Conservation (phyloP, 2,329 filamentous ascomycete genomes). For the Chaetomium sp. region DNA sequence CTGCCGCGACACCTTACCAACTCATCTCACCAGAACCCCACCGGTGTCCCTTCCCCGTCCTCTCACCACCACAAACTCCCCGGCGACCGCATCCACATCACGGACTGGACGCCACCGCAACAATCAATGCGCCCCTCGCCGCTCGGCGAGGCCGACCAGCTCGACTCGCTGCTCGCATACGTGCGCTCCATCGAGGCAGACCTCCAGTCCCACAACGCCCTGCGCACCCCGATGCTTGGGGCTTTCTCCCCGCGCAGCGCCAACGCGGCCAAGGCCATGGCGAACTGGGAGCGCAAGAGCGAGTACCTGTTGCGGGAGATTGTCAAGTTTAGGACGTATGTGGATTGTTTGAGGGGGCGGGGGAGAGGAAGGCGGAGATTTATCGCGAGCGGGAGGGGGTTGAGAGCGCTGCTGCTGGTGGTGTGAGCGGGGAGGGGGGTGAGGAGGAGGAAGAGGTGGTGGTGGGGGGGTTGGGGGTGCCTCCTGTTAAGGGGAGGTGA, state of each 20-base stretch:
- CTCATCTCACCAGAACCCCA: neutral
- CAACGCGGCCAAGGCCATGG: slow-evolving; percentile 82
- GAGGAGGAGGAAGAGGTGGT: neutral
- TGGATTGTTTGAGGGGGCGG: slow-evolving; percentile 78
- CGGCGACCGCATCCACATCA: slow-evolving; percentile 80
- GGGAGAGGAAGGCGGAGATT: slow-evolving; percentile 69
- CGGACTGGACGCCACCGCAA: slow-evolving; percentile 85
- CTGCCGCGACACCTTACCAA: slow-evolving; percentile 21
- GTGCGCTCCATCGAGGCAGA: slow-evolving; percentile 86
- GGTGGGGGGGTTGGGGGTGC: neutral
- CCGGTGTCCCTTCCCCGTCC: no score
- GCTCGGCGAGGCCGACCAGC: slow-evolving; percentile 77
- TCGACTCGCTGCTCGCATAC: slow-evolving; percentile 73
- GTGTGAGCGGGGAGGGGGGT: neutral
- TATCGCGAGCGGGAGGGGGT: slow-evolving; percentile 62
- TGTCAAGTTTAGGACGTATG: slow-evolving; percentile 95
- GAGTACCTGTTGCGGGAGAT: slow-evolving; percentile 89
- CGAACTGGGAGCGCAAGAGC: slow-evolving; percentile 96
- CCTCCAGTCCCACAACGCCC: slow-evolving; percentile 81
- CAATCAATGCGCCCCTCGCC: slow-evolving; percentile 88
- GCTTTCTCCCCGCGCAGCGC: slow-evolving; percentile 84
- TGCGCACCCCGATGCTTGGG: slow-evolving; percentile 83
- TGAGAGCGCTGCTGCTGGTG: neutral
- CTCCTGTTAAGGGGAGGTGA: neutral
- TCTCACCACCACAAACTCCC: slow-evolving; percentile 59